A percentile compares a stretch with the other conserved stretches of the same genome.
These are phyloP conservation scores for Populus alba DNA, from an alignment of 345 rosid genomes.

Conservation along the genomic window DNA sequence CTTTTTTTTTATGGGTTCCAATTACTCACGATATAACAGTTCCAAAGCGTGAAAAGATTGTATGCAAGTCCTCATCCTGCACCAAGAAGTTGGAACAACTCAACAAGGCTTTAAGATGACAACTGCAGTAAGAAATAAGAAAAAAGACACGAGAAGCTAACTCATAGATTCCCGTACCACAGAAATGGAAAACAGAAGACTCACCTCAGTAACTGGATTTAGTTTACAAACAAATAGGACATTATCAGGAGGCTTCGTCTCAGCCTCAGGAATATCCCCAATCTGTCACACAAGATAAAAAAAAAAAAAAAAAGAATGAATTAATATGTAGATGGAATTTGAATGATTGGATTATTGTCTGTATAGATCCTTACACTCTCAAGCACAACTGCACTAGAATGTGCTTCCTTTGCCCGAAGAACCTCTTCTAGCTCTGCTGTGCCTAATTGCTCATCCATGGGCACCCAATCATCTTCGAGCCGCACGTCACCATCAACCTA, in stretches of 20 bases:
- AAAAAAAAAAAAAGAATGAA: constrained; percentile 1
- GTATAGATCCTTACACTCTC: constrained; percentile 64
- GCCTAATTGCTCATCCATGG: constrained; percentile 81
- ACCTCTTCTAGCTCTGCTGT: constrained; percentile 68
- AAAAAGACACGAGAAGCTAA: neutral
- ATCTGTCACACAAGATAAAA: constrained; percentile 35
- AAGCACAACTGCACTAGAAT: constrained; percentile 93
- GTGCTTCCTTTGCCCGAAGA: constrained; percentile 76
- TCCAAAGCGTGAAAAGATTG: constrained; percentile 95
- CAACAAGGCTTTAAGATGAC: constrained; percentile 5
- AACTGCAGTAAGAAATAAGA: neutral
- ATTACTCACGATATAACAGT: constrained; percentile 69
- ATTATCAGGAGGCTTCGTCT: constrained; percentile 87
- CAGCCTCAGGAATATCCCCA: constrained; percentile 80
- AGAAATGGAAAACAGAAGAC: constrained; percentile 29
- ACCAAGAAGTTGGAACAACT: constrained; percentile 16
- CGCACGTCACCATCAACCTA: constrained; percentile 77
- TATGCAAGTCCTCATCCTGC: constrained; percentile 96
- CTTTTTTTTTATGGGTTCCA: neutral
- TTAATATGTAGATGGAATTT: neutral
- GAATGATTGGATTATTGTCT: constrained; percentile 12
- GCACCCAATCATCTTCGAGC: constrained; percentile 99
- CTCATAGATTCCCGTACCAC: neutral
- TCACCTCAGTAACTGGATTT: constrained; percentile 95
- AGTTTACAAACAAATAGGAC: constrained; percentile 95